Conservation (phyloP, 345 rosid species). For the Lepidium didymum region DNA sequence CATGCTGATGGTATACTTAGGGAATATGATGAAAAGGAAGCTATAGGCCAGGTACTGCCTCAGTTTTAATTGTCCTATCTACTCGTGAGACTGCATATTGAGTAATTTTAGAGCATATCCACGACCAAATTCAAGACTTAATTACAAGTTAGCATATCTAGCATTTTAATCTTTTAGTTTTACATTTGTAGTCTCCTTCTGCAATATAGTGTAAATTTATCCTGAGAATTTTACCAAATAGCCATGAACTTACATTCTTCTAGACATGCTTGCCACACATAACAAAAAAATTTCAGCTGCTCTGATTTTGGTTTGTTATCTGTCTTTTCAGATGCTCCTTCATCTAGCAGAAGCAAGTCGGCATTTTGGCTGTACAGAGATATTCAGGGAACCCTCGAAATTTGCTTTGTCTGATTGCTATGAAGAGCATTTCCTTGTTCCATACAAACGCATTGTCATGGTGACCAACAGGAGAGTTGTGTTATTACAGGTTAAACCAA, state of each 20-base stretch:
- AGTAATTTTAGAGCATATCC: background rate
- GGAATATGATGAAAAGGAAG: conserved; percentile 83
- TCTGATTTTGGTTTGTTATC: background rate
- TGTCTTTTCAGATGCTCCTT: conserved; percentile 72
- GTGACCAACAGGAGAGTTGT: conserved; percentile 78
- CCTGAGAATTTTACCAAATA: background rate
- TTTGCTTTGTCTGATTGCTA: conserved; percentile 84
- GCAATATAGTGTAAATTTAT: background rate
- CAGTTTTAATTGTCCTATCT: background rate
- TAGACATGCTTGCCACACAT: background rate
- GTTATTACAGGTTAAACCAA: conserved; percentile 67
- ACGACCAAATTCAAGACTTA: background rate
- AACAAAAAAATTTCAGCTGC: background rate
- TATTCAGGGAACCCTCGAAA: conserved; percentile 94
- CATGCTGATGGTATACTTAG: conserved; percentile 69
- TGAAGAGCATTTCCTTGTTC: conserved; percentile 75
- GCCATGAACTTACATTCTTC: background rate
- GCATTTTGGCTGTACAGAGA: conserved; percentile 81
- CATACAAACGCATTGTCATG: conserved; percentile 67
- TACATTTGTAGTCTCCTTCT: background rate
- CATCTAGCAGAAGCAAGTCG: conserved; percentile 88
- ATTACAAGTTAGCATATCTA: background rate
- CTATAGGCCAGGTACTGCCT: conserved; percentile 74
- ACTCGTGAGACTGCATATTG: conserved; percentile 1
- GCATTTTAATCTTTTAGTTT: background rate